These are phyloP conservation scores for Avena sativa DNA, from an alignment of 176 grass and related monocot species.

Conservation along the genomic window DNA sequence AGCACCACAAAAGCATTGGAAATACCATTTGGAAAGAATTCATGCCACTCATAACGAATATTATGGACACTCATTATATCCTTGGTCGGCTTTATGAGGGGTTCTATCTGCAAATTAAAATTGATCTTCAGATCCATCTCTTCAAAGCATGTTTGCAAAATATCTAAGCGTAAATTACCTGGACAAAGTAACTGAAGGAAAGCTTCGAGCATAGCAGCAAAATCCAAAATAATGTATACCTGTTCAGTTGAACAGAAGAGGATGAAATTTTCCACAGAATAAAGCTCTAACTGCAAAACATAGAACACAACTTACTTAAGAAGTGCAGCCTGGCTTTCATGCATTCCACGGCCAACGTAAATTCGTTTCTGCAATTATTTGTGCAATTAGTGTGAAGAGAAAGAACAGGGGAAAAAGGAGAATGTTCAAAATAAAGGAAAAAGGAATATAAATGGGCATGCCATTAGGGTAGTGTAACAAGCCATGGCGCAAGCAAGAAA, in stretches of 20 bases:
- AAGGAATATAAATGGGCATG: conserved; percentile 7
- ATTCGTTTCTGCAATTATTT: conserved; percentile 75
- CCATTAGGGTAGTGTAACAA: conserved; percentile 29
- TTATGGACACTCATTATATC: conserved; percentile 86
- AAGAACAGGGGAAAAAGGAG: conserved; percentile 1
- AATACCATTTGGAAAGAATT: conserved; percentile 96
- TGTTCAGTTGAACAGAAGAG: conserved; percentile 51
- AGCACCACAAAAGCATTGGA: not conserved
- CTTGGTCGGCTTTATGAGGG: conserved; percentile 89
- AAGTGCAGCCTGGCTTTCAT: conserved; percentile 86
- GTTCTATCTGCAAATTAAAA: conserved; percentile 80
- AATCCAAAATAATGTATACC: conserved; percentile 93
- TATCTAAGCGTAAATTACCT: conserved; percentile 60
- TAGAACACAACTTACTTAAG: conserved; percentile 77
- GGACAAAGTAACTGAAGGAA: conserved; percentile 90
- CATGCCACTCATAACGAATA: conserved; percentile 90
- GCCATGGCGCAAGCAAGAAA: not conserved
- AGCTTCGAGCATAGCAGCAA: conserved; percentile 83
- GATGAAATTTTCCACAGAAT: conserved; percentile 34
- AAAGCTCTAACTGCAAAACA: conserved; percentile 10
- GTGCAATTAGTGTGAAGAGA: conserved; percentile 25
- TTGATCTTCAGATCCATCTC: conserved; percentile 21
- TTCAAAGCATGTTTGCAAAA: conserved; percentile 27
- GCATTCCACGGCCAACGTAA: conserved; percentile 99
- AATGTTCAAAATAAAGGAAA: not conserved